Conservation (phyloP, 306 rosid genomes). For the Begonia fuchsioides region DNA sequence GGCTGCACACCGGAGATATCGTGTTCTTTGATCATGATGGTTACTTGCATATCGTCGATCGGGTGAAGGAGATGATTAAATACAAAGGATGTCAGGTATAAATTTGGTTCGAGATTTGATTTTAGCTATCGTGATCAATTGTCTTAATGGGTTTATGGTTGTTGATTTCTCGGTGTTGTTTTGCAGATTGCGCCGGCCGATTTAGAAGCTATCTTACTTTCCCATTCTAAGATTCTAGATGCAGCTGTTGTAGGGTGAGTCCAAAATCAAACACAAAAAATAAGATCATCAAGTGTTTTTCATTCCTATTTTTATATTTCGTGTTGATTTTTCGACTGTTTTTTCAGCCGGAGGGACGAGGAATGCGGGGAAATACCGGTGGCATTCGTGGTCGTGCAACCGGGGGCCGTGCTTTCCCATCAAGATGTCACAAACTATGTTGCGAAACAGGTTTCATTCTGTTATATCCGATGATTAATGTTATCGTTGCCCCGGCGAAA, state of each 20-base stretch:
- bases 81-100: conserved; percentile 88
- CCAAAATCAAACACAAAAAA: not conserved
- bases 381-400: conserved; percentile 63
- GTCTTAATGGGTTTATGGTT: too few relatives aligned
- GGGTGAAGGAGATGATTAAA: conserved; percentile 85
- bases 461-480: too few relatives aligned
- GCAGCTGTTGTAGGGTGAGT: conserved; percentile 29
- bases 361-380: conserved; percentile 70
- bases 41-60: conserved; percentile 44
- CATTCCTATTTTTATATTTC: too few relatives aligned
- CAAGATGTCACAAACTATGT: conserved; percentile 42
- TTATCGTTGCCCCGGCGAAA: too few relatives aligned
- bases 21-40: conserved; percentile 68
- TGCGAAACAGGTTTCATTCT: conserved; percentile 35
- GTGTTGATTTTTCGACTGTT: too few relatives aligned
- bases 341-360: conserved; percentile 36
- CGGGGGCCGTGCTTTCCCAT: conserved; percentile 33
- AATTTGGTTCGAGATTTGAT: too few relatives aligned
- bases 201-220: conserved; percentile 31
- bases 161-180: not conserved
- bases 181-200: conserved; percentile 38
- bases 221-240: conserved; percentile 33
- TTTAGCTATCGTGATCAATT: too few relatives aligned
- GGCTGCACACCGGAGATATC: conserved; percentile 73
- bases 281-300: not conserved